These are phyloP conservation scores for Colletotrichum magnum DNA, from an alignment of 2,329 filamentous ascomycete species.

Conservation along the genomic window DNA sequence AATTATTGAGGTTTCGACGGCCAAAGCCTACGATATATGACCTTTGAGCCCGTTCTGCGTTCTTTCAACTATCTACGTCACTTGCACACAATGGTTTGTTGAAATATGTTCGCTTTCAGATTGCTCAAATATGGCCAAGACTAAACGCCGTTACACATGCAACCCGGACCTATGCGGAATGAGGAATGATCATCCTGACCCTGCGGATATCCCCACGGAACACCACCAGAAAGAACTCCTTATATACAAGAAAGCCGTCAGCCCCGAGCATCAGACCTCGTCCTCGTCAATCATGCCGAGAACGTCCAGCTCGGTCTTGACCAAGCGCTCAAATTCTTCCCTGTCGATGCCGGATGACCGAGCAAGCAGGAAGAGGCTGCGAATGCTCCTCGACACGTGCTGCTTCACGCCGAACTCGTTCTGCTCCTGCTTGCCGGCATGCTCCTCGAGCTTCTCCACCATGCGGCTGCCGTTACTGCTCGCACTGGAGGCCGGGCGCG, in stretches of 20 bases:
- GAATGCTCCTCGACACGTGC: slow-evolving; percentile 82
- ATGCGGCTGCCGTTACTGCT: slow-evolving; percentile 69
- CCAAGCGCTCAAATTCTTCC: slow-evolving; percentile 80
- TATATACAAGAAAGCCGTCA: slow-evolving; percentile 30
- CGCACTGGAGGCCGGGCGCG: slow-evolving; percentile 71
- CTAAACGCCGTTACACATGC: slow-evolving; percentile 32
- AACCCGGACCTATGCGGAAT: slow-evolving; percentile 35
- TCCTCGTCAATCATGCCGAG: slow-evolving; percentile 77
- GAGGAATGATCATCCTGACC: slow-evolving; percentile 22
- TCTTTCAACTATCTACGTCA: background rate
- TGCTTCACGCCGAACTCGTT: slow-evolving; percentile 82
- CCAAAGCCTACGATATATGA: background rate
- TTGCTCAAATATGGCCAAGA: slow-evolving; percentile 15
- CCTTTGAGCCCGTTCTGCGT: too few species aligned
- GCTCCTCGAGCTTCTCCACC: slow-evolving; percentile 73
- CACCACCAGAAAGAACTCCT: slow-evolving; percentile 22
- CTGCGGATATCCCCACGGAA: slow-evolving; percentile 37
- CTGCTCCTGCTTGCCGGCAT: slow-evolving; percentile 70
- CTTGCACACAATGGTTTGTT: too few species aligned
- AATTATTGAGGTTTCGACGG: slow-evolving; percentile 23
- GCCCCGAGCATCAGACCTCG: slow-evolving; percentile 39
- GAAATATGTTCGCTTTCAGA: background rate
- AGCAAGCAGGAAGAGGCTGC: slow-evolving; percentile 81
- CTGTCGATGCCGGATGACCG: slow-evolving; percentile 79
- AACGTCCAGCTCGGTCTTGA: slow-evolving; percentile 79